A percentile compares a stretch with the other conserved stretches of the same genome.
phyloP scores from a whole-genome alignment of 176 grass and related monocot species.

The Oryza coarctata region DNA sequence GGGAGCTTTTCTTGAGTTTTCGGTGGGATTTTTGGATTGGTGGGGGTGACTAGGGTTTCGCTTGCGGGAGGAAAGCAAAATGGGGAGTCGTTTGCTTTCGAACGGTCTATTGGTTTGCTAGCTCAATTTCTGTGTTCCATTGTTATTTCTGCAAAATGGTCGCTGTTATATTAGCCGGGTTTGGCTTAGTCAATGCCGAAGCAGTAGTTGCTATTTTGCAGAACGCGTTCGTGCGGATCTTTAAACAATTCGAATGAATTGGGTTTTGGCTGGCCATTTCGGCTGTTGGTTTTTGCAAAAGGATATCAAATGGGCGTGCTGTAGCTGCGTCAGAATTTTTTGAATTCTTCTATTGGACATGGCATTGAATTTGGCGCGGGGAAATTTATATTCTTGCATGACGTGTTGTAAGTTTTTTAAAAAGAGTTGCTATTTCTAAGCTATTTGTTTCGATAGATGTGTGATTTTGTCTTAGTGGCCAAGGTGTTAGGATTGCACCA shows the following conservation, averaged over 20 bases:
- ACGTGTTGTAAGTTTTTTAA: neutral
- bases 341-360: slow-evolving; percentile 1
- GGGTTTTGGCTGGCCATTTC: neutral
- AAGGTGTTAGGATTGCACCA: slow-evolving; percentile 22
- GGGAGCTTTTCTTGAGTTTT: neutral
- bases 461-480: slow-evolving; percentile 26
- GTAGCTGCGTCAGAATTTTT: neutral
- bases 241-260: slow-evolving; percentile 12
- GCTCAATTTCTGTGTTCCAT: neutral
- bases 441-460: neutral
- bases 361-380: neutral
- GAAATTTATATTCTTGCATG: neutral
- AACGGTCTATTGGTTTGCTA: slow-evolving; percentile 11
- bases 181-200: slow-evolving; percentile 7
- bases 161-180: neutral
- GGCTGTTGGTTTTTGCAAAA: neutral
- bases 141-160: neutral
- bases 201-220: neutral
- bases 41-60: slow-evolving; percentile 38
- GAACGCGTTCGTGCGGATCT: slow-evolving; percentile 27
- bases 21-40: neutral
- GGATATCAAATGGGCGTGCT: slow-evolving; percentile 5
- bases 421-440: slow-evolving; percentile 5
- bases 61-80: neutral
- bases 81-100: neutral